Percentiles rank a stretch among this genome's conserved stretches.
Conservation (phyloP, 75 land plant genomes). For the Larix kaempferi region DNA sequence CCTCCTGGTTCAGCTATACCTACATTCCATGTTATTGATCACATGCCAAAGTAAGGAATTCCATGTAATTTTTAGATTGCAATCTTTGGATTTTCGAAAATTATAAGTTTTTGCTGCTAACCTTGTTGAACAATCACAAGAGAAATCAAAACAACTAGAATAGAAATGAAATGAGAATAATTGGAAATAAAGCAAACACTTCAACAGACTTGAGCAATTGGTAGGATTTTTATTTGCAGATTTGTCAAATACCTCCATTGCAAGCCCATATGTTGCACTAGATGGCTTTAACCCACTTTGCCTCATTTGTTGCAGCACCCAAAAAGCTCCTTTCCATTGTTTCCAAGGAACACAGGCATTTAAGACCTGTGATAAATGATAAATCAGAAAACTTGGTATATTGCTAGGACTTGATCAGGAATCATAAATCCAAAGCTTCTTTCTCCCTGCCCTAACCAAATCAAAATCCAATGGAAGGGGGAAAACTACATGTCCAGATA, state of each 20-base stretch:
- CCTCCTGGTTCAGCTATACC: too few species aligned
- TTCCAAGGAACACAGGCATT: constrained; percentile 76
- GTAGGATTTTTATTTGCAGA: background rate
- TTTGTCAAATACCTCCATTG: constrained; percentile 68
- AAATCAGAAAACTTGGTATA: background rate
- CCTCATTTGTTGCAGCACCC: constrained; percentile 76
- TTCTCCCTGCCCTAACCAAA: background rate
- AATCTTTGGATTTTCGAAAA: too few species aligned
- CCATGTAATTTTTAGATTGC: too few species aligned
- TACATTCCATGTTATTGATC: too few species aligned
- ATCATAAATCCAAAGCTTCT: background rate
- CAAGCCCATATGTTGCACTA: constrained; percentile 81
- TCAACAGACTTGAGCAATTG: too few species aligned
- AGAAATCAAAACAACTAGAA: background rate
- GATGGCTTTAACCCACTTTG: constrained; percentile 48
- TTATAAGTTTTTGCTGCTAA: too few species aligned
- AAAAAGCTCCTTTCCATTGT: constrained; percentile 78
- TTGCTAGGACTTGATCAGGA: background rate
- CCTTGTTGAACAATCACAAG: background rate
- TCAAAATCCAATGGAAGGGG: background rate
- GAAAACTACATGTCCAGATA: background rate
- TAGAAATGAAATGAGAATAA: background rate
- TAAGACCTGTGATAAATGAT: constrained; percentile 41
- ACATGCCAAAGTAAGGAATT: too few species aligned
- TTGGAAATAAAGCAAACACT: background rate